phyloP scores from a whole-genome alignment of 2,329 filamentous ascomycete genomes.

The Cordyceps tenuipes region DNA sequence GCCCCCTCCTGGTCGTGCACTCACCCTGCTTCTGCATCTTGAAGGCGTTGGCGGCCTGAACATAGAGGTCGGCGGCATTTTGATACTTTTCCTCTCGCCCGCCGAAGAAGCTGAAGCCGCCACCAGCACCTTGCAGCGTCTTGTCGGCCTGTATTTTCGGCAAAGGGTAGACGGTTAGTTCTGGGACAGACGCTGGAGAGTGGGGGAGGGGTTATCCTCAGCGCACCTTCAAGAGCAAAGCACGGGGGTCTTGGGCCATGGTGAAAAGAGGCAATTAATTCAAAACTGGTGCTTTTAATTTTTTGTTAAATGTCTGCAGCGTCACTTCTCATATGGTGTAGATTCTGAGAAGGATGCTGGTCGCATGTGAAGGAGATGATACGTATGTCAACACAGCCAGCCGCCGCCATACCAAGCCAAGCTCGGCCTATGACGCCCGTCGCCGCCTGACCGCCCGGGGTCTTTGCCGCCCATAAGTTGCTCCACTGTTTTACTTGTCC shows the following conservation, averaged over 20 bases:
- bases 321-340: neutral
- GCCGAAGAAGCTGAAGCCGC: slow-evolving; percentile 86
- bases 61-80: slow-evolving; percentile 78
- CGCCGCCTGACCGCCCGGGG: slow-evolving; percentile 10
- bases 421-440: slow-evolving; percentile 7
- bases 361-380: slow-evolving; percentile 8
- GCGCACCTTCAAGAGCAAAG: slow-evolving; percentile 66
- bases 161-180: slow-evolving; percentile 1
- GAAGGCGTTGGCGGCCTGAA: slow-evolving; percentile 85
- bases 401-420: neutral
- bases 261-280: slow-evolving; percentile 10
- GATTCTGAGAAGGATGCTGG: neutral
- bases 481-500: slow-evolving; percentile 7
- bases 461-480: neutral
- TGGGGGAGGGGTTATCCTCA: slow-evolving; percentile 20
- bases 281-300: neutral
- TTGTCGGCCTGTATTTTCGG: slow-evolving; percentile 67
- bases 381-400: slow-evolving; percentile 6
- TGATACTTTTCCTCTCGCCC: slow-evolving; percentile 83
- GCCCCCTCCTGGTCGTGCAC: slow-evolving; percentile 15
- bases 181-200: neutral
- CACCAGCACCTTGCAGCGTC: slow-evolving; percentile 60
- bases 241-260: slow-evolving; percentile 73
- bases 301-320: neutral
- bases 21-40: slow-evolving; percentile 76